A percentile compares a stretch with the other conserved stretches of the same genome.
These are phyloP conservation scores for Tinospora cordifolia DNA, from an alignment of 164 flowering plant genomes.

Conservation along the genomic window DNA sequence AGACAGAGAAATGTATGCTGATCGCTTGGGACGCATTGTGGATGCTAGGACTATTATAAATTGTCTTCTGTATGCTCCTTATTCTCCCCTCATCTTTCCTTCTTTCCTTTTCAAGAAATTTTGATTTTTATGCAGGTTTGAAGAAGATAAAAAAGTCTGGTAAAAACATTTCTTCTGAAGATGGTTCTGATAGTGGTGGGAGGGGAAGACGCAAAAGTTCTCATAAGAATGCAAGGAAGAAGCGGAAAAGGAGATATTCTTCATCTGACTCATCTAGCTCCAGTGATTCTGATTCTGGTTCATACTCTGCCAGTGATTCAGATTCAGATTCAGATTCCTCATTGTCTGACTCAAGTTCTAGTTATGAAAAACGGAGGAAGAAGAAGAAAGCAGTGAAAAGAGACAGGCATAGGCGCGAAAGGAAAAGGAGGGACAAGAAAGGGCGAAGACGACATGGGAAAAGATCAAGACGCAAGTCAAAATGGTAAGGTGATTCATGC, in stretches of 20 bases:
- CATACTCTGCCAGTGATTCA: slow-evolving; percentile 24
- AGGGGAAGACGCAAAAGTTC: slow-evolving; percentile 72
- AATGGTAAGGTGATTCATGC: slow-evolving; percentile 44
- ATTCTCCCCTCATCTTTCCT: too few relatives aligned
- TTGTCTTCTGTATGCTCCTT: neutral
- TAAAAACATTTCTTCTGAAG: slow-evolving; percentile 41
- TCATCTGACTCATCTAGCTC: slow-evolving; percentile 79
- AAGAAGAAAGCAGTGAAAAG: slow-evolving; percentile 72
- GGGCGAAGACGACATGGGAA: slow-evolving; percentile 61
- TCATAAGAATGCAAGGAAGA: slow-evolving; percentile 48
- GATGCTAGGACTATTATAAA: neutral
- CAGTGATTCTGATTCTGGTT: slow-evolving; percentile 53
- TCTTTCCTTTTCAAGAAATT: neutral
- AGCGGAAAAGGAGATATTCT: slow-evolving; percentile 61
- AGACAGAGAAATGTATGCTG: slow-evolving; percentile 27
- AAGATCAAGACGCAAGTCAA: slow-evolving; percentile 64
- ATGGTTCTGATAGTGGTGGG: slow-evolving; percentile 37
- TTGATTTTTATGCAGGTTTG: slow-evolving; percentile 34
- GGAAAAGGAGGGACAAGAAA: slow-evolving; percentile 45
- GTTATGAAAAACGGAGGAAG: slow-evolving; percentile 71
- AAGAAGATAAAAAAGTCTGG: slow-evolving; percentile 35
- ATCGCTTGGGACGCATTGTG: neutral
- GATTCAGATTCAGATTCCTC: slow-evolving; percentile 41
- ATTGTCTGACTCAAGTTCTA: slow-evolving; percentile 57
- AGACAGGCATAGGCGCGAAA: slow-evolving; percentile 55